Evolutionary conservation across 2,329 filamentous ascomycete species (phyloP).

Genomic region (Colletotrichum echinochloae): DNA sequence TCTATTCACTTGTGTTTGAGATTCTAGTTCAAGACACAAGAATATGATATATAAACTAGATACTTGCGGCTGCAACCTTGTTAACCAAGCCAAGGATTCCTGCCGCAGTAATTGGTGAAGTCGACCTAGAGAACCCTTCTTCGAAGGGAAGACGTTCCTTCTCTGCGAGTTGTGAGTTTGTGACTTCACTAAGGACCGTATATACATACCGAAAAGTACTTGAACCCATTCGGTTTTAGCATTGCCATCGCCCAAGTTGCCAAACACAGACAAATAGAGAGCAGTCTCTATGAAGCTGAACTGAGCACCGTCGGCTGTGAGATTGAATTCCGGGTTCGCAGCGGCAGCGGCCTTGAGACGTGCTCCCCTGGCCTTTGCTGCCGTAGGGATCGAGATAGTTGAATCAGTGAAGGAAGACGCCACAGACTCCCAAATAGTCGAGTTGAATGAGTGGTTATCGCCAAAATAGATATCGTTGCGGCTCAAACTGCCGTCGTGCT

Average conservation of each 20-base stretch:
- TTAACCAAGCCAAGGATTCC: constrained; percentile 33
- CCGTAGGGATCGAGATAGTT: constrained; percentile 46
- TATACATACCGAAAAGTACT: constrained; percentile 38
- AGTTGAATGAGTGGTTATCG: constrained; percentile 48
- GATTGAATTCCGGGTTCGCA: constrained; percentile 45
- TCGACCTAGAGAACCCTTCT: constrained; percentile 37
- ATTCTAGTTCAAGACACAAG: neutral
- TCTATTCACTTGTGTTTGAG: neutral
- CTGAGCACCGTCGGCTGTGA: constrained; percentile 31
- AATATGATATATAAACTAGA: neutral
- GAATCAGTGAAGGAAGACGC: constrained; percentile 41
- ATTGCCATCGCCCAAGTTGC: constrained; percentile 40
- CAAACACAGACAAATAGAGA: constrained; percentile 44
- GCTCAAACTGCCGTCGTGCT: constrained; percentile 50
- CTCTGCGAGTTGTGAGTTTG: constrained; percentile 10
- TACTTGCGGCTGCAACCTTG: constrained; percentile 34
- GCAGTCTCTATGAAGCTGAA: constrained; percentile 44
- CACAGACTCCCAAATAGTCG: constrained; percentile 45
- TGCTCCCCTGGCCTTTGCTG: constrained; percentile 45
- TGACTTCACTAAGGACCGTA: neutral
- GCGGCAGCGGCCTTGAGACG: constrained; percentile 45
- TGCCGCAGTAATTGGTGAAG: constrained; percentile 26
- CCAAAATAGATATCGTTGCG: constrained; percentile 48
- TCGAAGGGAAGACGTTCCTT: constrained; percentile 39
- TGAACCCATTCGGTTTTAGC: constrained; percentile 42